Conservation (phyloP, 2,329 filamentous ascomycete species). For the Diplodia seriata region DNA sequence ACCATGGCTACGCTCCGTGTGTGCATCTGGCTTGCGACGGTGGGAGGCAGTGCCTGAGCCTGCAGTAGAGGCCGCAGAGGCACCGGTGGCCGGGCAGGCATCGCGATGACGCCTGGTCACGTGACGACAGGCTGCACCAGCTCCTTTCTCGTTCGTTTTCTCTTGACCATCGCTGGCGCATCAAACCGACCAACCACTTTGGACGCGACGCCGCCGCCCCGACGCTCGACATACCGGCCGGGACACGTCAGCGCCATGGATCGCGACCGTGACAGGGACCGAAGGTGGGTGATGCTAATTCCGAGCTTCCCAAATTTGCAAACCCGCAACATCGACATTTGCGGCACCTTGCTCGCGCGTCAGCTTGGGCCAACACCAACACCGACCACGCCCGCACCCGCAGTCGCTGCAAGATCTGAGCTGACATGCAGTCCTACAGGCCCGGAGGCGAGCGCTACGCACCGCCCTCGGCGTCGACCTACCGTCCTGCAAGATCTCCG, state of each 20-base stretch:
- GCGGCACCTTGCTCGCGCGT: conserved; percentile 28
- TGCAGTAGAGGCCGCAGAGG: background rate
- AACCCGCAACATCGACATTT: conserved; percentile 30
- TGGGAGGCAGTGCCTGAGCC: background rate
- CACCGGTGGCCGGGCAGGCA: conserved; percentile 1
- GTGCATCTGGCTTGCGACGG: background rate
- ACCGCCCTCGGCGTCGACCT: conserved; percentile 20
- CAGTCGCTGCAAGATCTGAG: background rate
- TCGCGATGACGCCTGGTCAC: conserved; percentile 33
- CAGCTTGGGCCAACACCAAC: conserved; percentile 31
- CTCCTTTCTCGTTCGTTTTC: conserved; percentile 33
- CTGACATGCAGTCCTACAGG: conserved; percentile 29
- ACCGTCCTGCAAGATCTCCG: conserved; percentile 33
- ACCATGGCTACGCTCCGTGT: background rate
- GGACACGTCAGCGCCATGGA: conserved; percentile 35
- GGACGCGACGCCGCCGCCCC: conserved; percentile 24
- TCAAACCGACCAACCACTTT: conserved; percentile 25
- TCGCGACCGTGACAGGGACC: conserved; percentile 48
- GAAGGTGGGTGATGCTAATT: conserved; percentile 50
- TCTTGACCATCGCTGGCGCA: conserved; percentile 14
- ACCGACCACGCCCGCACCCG: conserved; percentile 18
- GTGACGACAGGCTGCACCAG: conserved; percentile 16
- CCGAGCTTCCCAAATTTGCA: conserved; percentile 16
- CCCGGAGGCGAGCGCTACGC: conserved; percentile 32
- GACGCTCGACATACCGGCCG: conserved; percentile 15